Base-by-base conservation (phyloP, 1,284 basidiomycete species). In the Butyriboletus appendiculatus region DNA sequence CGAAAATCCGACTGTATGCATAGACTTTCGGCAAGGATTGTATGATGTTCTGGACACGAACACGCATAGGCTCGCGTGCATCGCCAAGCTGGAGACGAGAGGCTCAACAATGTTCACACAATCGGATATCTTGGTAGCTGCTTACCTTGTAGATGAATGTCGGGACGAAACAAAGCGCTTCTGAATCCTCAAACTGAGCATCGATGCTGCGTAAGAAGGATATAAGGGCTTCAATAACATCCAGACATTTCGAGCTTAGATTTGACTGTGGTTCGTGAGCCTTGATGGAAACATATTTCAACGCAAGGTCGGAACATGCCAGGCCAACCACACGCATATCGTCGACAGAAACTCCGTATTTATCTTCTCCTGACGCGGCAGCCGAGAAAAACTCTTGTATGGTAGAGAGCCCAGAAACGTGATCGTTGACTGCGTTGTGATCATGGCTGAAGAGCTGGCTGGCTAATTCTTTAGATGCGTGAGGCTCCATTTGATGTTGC, bases 241-340 rank as follows among this genome's bases (percentile, higher is more conserved):
- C 97, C 59, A 99, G 75, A 66, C 94, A 96, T 70, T 92, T 93
- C 46, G 92, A 85, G 11, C 90, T 82, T 24, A 98, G 77, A 67
- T 94, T 97, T 7, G 96, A 94, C 69, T 97, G 96, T 53, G 96
- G 92, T 70, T 97, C 93, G 60, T 96, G 88, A 39, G 91, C 81
- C 59, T 94, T 91, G 60, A 99, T 82, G 1, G 95, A 96, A 18
- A 90, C 83, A 64, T 99, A 99, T 79, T 98, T 98, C 68, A 99
- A 78, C 3, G 93, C 84, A 34, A 99, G 77, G 70, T 99, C 97
- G 44, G 93, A 85, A 69, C 96, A 98, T 32, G 94, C 92, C 28
- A 96, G 66, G 53, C 93, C 87, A n/a, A 92, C 76, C 30, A 81
- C 81, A 63, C 83, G 81, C 12, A 88, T 71, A 50, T 86, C 82